Percentiles rank a stretch among this genome's conserved stretches.
Evolutionary conservation across 805 yeast species (phyloP).

Genomic region (Naumovozyma castellii): DNA sequence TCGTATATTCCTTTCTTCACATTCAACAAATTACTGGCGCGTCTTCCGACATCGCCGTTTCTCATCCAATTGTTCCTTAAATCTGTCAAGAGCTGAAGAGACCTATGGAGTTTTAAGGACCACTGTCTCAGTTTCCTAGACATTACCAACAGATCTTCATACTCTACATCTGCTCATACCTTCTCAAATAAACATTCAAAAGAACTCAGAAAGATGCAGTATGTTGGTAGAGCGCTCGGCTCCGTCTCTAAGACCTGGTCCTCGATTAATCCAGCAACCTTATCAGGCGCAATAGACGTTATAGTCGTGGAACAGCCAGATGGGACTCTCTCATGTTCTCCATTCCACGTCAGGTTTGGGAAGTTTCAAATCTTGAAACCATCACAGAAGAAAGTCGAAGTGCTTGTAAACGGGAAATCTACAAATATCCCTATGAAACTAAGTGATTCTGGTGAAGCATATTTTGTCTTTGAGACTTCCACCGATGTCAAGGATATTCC

Average conservation of each 20-base stretch:
- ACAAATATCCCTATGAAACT: conserved; percentile 90
- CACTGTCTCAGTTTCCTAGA: too few species aligned
- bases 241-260: conserved; percentile 96
- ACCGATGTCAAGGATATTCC: conserved; percentile 55
- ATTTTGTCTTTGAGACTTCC: conserved; percentile 85
- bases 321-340: conserved; percentile 75
- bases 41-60: neutral
- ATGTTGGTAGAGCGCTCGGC: conserved; percentile 91
- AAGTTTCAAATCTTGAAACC: conserved; percentile 88
- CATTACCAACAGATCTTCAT: too few species aligned
- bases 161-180: too few species aligned
- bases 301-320: conserved; percentile 86
- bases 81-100: neutral
- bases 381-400: conserved; percentile 86
- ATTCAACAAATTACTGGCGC: neutral
- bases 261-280: conserved; percentile 89
- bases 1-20: neutral
- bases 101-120: too few species aligned
- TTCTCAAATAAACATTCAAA: too few species aligned
- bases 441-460: conserved; percentile 97
- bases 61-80: neutral
- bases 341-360: conserved; percentile 94
- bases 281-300: conserved; percentile 94
- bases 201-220: conserved; percentile 89
- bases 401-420: conserved; percentile 71